Conservation (phyloP, 2,329 filamentous ascomycete genomes). For the Penicillium concentricum region DNA sequence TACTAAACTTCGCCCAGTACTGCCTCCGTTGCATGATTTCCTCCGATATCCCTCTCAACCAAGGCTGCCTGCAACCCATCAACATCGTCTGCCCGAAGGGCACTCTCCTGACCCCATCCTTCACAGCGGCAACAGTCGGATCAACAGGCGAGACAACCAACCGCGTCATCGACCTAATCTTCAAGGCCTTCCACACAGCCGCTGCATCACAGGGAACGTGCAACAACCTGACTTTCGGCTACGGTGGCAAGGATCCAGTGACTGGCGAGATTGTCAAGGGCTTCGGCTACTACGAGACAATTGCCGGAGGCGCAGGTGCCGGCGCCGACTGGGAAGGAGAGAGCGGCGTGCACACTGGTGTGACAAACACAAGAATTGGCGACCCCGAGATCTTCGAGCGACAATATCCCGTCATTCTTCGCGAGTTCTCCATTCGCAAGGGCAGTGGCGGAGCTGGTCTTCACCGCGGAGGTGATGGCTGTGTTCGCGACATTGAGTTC, state of each 20-base stretch:
- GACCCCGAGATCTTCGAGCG: conserved; percentile 76
- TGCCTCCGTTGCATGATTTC: conserved; percentile 67
- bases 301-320: conserved; percentile 72
- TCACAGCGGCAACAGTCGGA: not conserved
- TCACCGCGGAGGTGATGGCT: no score
- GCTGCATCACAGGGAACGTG: conserved; percentile 72
- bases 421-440: conserved; percentile 63
- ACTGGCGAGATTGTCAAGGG: not conserved
- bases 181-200: conserved; percentile 71
- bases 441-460: no score
- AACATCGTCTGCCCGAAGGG: conserved; percentile 56
- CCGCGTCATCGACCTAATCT: conserved; percentile 72
- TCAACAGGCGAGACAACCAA: not conserved
- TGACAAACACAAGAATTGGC: conserved; percentile 82
- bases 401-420: conserved; percentile 69
- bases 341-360: conserved; percentile 72
- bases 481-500: no score
- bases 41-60: conserved; percentile 76
- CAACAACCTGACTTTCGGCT: conserved; percentile 59
- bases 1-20: not conserved
- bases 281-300: conserved; percentile 81
- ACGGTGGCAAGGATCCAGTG: not conserved
- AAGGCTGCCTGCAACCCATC: conserved; percentile 73
- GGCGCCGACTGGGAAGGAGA: conserved; percentile 70
- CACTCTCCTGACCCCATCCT: conserved; percentile 55